Evolutionary conservation across 768 basidiomycete species (phyloP).

Genomic region (Lentinula guzmanii): DNA sequence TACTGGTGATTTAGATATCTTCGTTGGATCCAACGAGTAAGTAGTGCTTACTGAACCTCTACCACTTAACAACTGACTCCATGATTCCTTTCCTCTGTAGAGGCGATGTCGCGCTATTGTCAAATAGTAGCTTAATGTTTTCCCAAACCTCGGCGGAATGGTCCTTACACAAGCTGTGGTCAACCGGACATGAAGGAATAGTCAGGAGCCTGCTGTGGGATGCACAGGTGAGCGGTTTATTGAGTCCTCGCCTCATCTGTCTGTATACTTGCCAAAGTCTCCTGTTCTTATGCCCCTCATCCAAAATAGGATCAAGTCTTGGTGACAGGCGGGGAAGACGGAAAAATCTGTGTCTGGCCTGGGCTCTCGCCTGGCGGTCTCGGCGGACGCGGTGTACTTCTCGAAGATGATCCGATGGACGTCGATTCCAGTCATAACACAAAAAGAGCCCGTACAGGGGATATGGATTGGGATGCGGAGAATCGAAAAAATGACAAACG

Average conservation of each 20-base stretch:
- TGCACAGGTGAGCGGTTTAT: slow-evolving; percentile 31
- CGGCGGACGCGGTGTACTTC: neutral
- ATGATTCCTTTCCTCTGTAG: slow-evolving; percentile 26
- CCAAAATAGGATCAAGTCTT: slow-evolving; percentile 29
- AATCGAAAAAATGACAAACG: neutral
- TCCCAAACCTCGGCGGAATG: slow-evolving; percentile 31
- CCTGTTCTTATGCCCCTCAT: neutral
- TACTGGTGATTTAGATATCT: slow-evolving; percentile 40
- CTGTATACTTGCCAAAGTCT: neutral
- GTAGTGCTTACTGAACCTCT: slow-evolving; percentile 13
- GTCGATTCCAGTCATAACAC: neutral
- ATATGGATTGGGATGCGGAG: neutral
- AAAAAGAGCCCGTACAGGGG: neutral
- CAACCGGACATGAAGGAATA: slow-evolving; percentile 48
- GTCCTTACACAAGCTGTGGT: slow-evolving; percentile 47
- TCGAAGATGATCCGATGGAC: neutral
- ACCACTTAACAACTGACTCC: neutral
- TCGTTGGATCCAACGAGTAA: slow-evolving; percentile 73
- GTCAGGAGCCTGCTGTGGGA: slow-evolving; percentile 56
- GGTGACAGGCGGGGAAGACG: slow-evolving; percentile 47
- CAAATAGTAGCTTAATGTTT: slow-evolving; percentile 31
- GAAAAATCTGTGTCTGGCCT: slow-evolving; percentile 39
- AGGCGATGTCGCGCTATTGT: slow-evolving; percentile 53
- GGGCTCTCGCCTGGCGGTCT: neutral
- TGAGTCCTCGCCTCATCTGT: neutral